Evolutionary conservation across 495 filamentous ascomycete species (phyloP), one percentile per base, ranked within the genome.

Genomic region (Pseudevernia furfuracea): DNA sequence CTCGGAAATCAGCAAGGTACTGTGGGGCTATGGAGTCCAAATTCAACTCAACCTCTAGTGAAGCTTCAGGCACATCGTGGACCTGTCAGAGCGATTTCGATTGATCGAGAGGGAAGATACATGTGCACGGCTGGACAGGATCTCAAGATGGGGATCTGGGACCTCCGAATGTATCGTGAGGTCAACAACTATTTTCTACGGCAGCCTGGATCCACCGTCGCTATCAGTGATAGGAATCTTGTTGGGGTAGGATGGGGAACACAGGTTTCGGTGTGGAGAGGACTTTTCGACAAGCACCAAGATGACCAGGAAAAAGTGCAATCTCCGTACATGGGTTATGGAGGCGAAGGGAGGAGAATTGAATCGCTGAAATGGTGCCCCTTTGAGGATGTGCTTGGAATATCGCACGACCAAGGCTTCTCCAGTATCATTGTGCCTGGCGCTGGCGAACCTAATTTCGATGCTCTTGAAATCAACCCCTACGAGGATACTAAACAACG

Each of bases 121-220:
- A 97, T 98, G 93, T 90, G 95, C 19, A 89, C 93, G 1, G 87
- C 90, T 4, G 95, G 94, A 8, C 90, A 95, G 69, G 94, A 98
- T 74, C 79, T 84, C 62, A 89, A 87, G 71, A 96, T 97, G 91
- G 84, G 88, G 32, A 87, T 98, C 23, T 98, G 95, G 91, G 94
- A 98, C 73, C 88, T 98, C 68, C 88, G 94, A 28, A 96, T 89
- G 81, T 96, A 92, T 76, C 89, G 89, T 61, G 89, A 96, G 71
- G 88, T 97, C 21, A 89, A 96, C 74, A 89, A 81, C 66, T 97
- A 96, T 78, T 93, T 90, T 64, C 89, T 91, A 61, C 84, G 87
- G 53, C 84, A 89, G 59, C 95, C 95, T 10, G 92, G 89, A n/a
- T 85, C 89, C 25, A 86, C 87, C 6, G 77, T 97, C 28, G 79